Evolutionary conservation across 768 basidiomycete genomes (phyloP), one percentile per base, ranked within the genome.

Genomic region (Cytidiella melzeri): DNA sequence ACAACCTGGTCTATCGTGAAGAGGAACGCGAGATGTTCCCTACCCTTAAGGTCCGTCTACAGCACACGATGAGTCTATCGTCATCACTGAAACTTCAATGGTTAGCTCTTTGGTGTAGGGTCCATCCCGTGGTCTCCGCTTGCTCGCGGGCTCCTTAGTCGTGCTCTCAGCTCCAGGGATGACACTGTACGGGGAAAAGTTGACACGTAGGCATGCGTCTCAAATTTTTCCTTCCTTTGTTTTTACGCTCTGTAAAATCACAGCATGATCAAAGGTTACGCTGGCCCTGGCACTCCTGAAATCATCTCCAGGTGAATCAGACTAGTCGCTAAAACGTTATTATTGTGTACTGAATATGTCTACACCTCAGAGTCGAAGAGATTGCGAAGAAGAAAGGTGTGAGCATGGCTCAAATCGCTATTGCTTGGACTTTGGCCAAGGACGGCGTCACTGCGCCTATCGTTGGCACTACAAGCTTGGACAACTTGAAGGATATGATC

Each of bases 21-120:
- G 73, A 75, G 54, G 72, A 69, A 57, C 65, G 69, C 24, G 67
- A 67, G 56, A 68, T 69, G 67, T 67, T 73, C 51, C 73, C 73
- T 0, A 58, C 59, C 11, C 55, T 66, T 10, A 64, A 66, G 56
- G 63, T 61, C 12, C 1, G 27, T 19, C 7, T n/a, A 1, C 25
- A 6, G 5, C 3, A 20, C 18, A 2, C 9, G 20, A 30, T 12
- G 27, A 19, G 20, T 18, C 20, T 5, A 21, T 25, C 3, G 4
- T 4, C 23, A 9, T 40, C 18, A 39, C 26, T 26, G 23, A n/a
- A 30, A 5, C 39, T 19, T 34, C 37, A n/a, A n/a, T n/a, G n/a
- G 15, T n/a, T 40, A 63, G 60, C 47, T 65, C 49, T 62, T 65
- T 41, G 71, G 71, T 41, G 66, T 68, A 15, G 71, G 69, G 20